Base-by-base conservation (phyloP, 371 early-diverging fungal species). In the Rhizopus stolonifer region DNA sequence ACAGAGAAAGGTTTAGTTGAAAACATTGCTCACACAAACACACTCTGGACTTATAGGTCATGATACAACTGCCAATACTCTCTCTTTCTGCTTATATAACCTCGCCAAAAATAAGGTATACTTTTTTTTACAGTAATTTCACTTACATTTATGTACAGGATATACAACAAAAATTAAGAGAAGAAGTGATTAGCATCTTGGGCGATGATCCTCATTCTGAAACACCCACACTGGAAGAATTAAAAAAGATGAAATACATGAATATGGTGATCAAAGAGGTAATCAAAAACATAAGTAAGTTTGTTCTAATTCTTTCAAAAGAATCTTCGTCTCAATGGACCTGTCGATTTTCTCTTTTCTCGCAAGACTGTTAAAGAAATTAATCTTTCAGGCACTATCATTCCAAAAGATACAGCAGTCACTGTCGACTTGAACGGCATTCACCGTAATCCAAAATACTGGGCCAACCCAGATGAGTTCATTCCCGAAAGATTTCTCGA, bases 321-420 rank as follows among this genome's bases (percentile, higher is more conserved):
- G 60, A 46, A 61, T 3, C 19, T 61, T 10, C 49, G 62, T 18
- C 29, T 61, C 2, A 17, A 58, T 19, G 14, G 19, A 0, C 58
- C 62, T 33, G 50, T 42, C 33, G 21, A 48, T 15, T 15, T n/a
- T 8, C 25, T 50, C n/a, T 14, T 45, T 9, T 24, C 50, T 8
- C 60, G 53, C 38, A 50, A 68, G 1, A 62, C 60, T 14, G 0
- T 56, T 7, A 69, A 79, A 52, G 72, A 80, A 6, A 67, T 64
- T 7, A 65, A 59, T 0, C 34, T 82, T 19, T 69, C 67, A 3
- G 69, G 69, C 1, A 54, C 59, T 36, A 58, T 70, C 15, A 55
- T 84, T 34, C 83, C 81, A 31, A 75, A 73, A 50, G 77, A 71
- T 8, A 50, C 72, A 0, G 39, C 45, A 38, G 56, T 80, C 2